These are phyloP conservation scores for Cymbidium sinense DNA, from an alignment of 106 monocot species.

Conservation along the genomic window DNA sequence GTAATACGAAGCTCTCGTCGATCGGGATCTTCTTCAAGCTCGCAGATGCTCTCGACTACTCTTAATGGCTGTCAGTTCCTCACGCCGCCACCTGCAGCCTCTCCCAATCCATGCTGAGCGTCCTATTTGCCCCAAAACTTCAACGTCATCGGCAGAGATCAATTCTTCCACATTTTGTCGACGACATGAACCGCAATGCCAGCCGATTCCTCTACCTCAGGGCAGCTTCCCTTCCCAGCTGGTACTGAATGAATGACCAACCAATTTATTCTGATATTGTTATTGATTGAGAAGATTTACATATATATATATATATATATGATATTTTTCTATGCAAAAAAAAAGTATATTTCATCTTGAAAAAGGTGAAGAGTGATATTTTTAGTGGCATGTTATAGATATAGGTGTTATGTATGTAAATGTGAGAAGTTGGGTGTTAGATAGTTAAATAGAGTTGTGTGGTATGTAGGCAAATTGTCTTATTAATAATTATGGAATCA, in stretches of 20 bases:
- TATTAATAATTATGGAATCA: not conserved
- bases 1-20: too few relatives aligned
- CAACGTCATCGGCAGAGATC: conserved; percentile 11
- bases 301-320: too few relatives aligned
- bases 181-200: not conserved
- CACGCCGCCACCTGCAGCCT: conserved; percentile 36
- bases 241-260: not conserved
- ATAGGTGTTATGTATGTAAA: too few relatives aligned
- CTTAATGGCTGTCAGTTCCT: conserved; percentile 42
- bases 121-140: not conserved
- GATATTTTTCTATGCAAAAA: too few relatives aligned
- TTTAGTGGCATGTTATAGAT: too few relatives aligned
- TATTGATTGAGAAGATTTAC: too few relatives aligned
- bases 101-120: conserved; percentile 13
- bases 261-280: not conserved
- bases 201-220: not conserved
- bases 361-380: too few relatives aligned
- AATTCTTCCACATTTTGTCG: not conserved
- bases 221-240: not conserved
- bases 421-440: too few relatives aligned
- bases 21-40: conserved; percentile 24
- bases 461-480: too few relatives aligned
- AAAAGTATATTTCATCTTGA: too few relatives aligned
- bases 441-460: too few relatives aligned
- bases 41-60: conserved; percentile 32